Base-by-base conservation (phyloP, 352 stramenopile species). In the Pythium angustatum region DNA sequence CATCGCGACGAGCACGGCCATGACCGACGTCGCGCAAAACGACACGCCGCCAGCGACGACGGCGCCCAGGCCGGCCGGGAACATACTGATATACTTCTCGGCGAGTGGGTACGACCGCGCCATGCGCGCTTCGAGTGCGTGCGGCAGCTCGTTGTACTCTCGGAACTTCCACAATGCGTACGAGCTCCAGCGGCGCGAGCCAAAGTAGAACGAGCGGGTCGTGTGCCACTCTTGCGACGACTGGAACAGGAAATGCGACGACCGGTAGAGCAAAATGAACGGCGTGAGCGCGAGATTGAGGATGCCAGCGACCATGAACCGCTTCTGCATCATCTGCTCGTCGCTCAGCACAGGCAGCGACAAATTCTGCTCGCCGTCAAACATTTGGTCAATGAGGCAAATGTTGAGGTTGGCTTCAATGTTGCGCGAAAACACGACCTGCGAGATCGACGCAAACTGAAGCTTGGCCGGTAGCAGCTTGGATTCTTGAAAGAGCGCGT, bases 111-210 rank as follows among this genome's bases (percentile, higher is more conserved):
- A 98, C 19, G 91, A 98, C 17, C 93, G 85, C 36, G 81, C 85
- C 58, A 99, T 88, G 26, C 97, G 87, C n/a, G 86, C 80, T 62
- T 99, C 95, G 62, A 99, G 96, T 34, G 96, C 75, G 66, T 99
- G 96, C n/a, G 94, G 93, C 1, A 99, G 75, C 69, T 99, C 98
- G 76, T 99, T 99, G 80, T 99, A 99, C 79, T 99, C 97, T 48
- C 97, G 85, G 69, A 99, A 98, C 30, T 87, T 87, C 90, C 90
- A 97, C 21, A 93, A 62, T 36, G 91, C 87, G 54, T 95, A 86
- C 7, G 81, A 77, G 27, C 90, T 97, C 96, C 96, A 99, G 38
- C 96, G 90, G 38, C 94, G 87, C 27, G 97, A 95, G 9, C 96
- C 97, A 17, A 99, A 88, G 79, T 99, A 99, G 53, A 97, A 81